Conservation (phyloP, 148 eudicot species). For the Simmondsia chinensis region DNA sequence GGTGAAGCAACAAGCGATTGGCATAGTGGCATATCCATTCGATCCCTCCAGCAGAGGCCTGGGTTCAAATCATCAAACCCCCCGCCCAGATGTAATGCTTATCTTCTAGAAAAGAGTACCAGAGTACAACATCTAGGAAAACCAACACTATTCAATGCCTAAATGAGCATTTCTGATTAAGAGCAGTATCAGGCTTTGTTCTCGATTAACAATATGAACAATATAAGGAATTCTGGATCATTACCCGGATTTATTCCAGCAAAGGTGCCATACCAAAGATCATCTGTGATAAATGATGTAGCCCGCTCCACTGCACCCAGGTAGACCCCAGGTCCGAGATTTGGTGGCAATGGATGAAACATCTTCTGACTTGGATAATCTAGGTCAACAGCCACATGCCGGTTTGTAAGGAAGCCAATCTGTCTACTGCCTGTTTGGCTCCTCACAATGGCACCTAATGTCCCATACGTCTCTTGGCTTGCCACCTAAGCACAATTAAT, state of each 20-base stretch:
- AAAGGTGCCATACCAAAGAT: slow-evolving; percentile 92
- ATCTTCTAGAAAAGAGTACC: too few relatives aligned
- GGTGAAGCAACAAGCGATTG: too few relatives aligned
- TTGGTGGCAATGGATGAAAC: slow-evolving; percentile 98
- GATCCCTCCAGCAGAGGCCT: too few relatives aligned
- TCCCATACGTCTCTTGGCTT: slow-evolving; percentile 93
- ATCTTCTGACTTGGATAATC: slow-evolving; percentile 96
- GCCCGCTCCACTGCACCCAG: slow-evolving; percentile 97
- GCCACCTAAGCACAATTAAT: slow-evolving; percentile 62
- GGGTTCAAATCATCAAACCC: too few relatives aligned
- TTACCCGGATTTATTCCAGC: slow-evolving; percentile 96
- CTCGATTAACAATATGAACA: too few relatives aligned
- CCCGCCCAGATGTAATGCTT: too few relatives aligned
- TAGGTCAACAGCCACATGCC: slow-evolving; percentile 92
- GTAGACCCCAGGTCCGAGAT: slow-evolving; percentile 95
- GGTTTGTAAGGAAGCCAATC: slow-evolving; percentile 91
- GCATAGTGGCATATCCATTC: too few relatives aligned
- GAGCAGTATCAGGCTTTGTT: too few relatives aligned
- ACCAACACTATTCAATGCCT: too few relatives aligned
- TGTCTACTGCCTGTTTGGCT: slow-evolving; percentile 92
- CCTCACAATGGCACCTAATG: slow-evolving; percentile 93
- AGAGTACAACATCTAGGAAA: too few relatives aligned
- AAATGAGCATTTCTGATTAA: too few relatives aligned
- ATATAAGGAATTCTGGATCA: not conserved
- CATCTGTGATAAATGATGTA: slow-evolving; percentile 93